Percentiles rank a stretch among this genome's conserved stretches.
phyloP scores from a whole-genome alignment of 164 flowering plant genomes.

The Nymphaea colorata region DNA sequence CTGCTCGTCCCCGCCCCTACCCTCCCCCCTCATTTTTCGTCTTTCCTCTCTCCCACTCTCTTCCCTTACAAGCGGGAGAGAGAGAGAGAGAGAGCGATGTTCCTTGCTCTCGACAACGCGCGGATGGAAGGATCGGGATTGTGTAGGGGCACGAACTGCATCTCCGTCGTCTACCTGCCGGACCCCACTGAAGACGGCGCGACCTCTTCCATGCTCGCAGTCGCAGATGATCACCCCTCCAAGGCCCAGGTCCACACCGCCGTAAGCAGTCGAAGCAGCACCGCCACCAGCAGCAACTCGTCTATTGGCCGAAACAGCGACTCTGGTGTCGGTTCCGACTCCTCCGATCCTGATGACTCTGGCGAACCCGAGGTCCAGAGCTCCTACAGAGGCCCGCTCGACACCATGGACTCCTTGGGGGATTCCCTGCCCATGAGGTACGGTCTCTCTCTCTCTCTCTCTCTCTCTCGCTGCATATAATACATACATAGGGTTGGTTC shows the following conservation, averaged over 20 bases:
- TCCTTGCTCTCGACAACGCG: background rate
- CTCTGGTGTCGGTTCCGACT: conserved; percentile 14
- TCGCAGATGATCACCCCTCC: background rate
- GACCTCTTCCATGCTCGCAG: background rate
- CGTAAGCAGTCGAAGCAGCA: background rate
- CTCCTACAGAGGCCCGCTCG: conserved; percentile 47
- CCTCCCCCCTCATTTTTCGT: too few species aligned
- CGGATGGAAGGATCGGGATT: background rate
- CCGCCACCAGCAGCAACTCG: conserved; percentile 23
- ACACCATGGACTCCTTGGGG: conserved; percentile 51
- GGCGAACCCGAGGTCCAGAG: conserved; percentile 55
- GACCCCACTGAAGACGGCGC: background rate
- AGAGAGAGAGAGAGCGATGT: background rate
- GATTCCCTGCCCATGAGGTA: conserved; percentile 63
- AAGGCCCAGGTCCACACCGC: background rate
- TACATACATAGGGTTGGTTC: background rate
- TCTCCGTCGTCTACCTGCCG: background rate
- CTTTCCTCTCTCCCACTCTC: background rate
- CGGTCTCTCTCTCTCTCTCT: background rate
- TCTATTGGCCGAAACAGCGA: conserved; percentile 49
- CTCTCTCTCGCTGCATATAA: background rate
- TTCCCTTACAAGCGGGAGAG: background rate
- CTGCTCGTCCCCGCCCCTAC: too few species aligned
- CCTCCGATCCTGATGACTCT: conserved; percentile 15
- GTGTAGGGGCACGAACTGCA: background rate